A percentile compares a stretch with the other conserved stretches of the same genome.
Evolutionary conservation across 2,329 filamentous ascomycete species (phyloP).

Genomic region (Penicillium oxalicum): DNA sequence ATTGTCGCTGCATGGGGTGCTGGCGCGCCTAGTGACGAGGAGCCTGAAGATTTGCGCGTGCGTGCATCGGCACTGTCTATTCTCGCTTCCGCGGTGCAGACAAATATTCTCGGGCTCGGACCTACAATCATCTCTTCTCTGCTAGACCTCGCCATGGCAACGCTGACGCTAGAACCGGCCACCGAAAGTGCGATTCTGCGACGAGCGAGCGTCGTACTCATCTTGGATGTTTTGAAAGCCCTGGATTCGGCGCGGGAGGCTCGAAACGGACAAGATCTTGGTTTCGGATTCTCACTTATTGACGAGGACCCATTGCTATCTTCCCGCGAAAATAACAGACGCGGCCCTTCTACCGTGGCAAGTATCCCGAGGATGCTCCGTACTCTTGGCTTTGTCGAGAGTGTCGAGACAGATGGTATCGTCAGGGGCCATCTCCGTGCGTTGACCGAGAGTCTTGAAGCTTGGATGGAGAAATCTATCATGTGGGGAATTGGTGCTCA

Average conservation of each 20-base stretch:
- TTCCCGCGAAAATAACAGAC: background rate
- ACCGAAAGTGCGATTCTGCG: slow-evolving; percentile 38
- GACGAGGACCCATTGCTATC: slow-evolving; percentile 12
- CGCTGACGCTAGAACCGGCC: slow-evolving; percentile 32
- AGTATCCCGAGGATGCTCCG: slow-evolving; percentile 37
- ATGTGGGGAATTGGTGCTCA: slow-evolving; percentile 34
- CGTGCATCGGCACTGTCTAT: slow-evolving; percentile 42
- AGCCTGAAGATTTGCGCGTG: slow-evolving; percentile 40
- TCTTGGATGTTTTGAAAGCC: slow-evolving; percentile 38
- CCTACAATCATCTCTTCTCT: slow-evolving; percentile 30
- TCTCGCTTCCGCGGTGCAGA: slow-evolving; percentile 37
- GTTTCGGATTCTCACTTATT: slow-evolving; percentile 37
- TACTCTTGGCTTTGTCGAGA: slow-evolving; percentile 34
- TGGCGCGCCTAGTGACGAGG: slow-evolving; percentile 31
- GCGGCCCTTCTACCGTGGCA: slow-evolving; percentile 27
- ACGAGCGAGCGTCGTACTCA: slow-evolving; percentile 36
- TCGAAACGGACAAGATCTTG: slow-evolving; percentile 25
- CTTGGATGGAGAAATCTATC: slow-evolving; percentile 40
- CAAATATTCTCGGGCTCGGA: slow-evolving; percentile 36
- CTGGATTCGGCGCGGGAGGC: slow-evolving; percentile 33
- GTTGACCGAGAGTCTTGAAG: slow-evolving; percentile 39
- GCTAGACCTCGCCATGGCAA: slow-evolving; percentile 37
- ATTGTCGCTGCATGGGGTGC: slow-evolving; percentile 39
- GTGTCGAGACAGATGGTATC: slow-evolving; percentile 33
- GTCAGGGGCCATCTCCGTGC: slow-evolving; percentile 37